Evolutionary conservation across 2,329 filamentous ascomycete genomes (phyloP).

Genomic region (Calonectria honghensis): DNA sequence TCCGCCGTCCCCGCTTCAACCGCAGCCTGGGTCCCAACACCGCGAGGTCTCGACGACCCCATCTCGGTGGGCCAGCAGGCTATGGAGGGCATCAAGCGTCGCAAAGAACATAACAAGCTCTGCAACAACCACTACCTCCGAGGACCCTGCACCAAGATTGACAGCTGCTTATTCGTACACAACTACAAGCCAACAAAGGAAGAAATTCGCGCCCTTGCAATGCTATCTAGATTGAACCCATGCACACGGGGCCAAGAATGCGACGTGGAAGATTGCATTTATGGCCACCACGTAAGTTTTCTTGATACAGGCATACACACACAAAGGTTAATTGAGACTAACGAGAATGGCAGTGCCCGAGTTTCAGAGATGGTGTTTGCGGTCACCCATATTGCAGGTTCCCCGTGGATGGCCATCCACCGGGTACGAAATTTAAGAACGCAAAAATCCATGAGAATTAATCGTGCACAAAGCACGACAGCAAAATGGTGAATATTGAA

Average conservation of each 20-base stretch:
- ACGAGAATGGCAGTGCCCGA: conserved; percentile 68
- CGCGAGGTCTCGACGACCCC: conserved; percentile 72
- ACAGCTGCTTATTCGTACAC: conserved; percentile 75
- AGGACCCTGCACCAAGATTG: conserved; percentile 73
- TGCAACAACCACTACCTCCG: conserved; percentile 79
- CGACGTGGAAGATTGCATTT: conserved; percentile 75
- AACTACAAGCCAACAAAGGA: conserved; percentile 71
- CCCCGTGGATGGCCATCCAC: conserved; percentile 71
- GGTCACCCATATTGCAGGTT: conserved; percentile 75
- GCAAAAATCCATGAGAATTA: conserved; percentile 59
- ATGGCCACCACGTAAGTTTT: conserved; percentile 75
- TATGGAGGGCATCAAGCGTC: conserved; percentile 74
- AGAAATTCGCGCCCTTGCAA: conserved; percentile 74
- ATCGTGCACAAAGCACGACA: not conserved
- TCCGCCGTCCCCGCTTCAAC: conserved; percentile 32
- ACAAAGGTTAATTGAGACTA: conserved; percentile 26
- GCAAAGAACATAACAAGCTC: conserved; percentile 73
- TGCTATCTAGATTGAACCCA: conserved; percentile 74
- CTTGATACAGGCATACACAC: too few species aligned
- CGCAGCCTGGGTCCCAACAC: conserved; percentile 72
- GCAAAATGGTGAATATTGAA: not conserved
- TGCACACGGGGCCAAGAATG: conserved; percentile 76
- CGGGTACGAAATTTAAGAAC: conserved; percentile 71
- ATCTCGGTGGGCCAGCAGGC: conserved; percentile 67
- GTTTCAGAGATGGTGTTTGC: conserved; percentile 70